Percentiles rank a stretch among this genome's conserved stretches.
Conservation (phyloP, 805 yeast species). For the Blastobotrys chiropterorum region DNA sequence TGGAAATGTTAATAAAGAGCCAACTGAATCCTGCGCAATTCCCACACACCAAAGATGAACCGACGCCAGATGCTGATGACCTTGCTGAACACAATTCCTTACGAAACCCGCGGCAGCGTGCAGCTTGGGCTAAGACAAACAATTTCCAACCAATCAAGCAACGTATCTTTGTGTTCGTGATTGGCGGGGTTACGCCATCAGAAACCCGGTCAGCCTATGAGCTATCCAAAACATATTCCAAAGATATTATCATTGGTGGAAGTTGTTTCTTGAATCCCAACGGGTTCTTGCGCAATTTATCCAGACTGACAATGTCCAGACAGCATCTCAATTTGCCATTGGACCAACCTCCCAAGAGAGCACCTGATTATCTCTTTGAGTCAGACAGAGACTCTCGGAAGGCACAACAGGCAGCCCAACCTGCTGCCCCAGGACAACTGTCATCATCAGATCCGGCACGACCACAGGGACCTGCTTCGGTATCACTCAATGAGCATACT, state of each 20-base stretch:
- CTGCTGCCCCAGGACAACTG: not conserved
- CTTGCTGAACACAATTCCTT: slow-evolving; percentile 44
- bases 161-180: slow-evolving; percentile 68
- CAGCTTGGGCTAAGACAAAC: slow-evolving; percentile 63
- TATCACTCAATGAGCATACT: not conserved
- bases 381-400: slow-evolving; percentile 21
- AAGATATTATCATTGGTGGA: slow-evolving; percentile 76
- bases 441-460: not conserved
- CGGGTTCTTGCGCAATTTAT: slow-evolving; percentile 27
- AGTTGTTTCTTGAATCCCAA: slow-evolving; percentile 55
- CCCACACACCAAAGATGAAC: slow-evolving; percentile 73
- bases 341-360: slow-evolving; percentile 25
- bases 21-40: slow-evolving; percentile 53
- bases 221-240: slow-evolving; percentile 46
- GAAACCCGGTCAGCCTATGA: slow-evolving; percentile 76
- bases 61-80: slow-evolving; percentile 34
- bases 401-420: slow-evolving; percentile 6
- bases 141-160: slow-evolving; percentile 44
- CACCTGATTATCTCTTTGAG: slow-evolving; percentile 30
- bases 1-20: slow-evolving; percentile 43
- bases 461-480: not conserved
- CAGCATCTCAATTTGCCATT: slow-evolving; percentile 26
- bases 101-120: slow-evolving; percentile 65
- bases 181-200: slow-evolving; percentile 85
- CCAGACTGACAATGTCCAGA: slow-evolving; percentile 25